Evolutionary conservation across 352 stramenopile species (phyloP), one percentile per base, ranked within the genome.

Genomic region (Globisporangium cederbergense): DNA sequence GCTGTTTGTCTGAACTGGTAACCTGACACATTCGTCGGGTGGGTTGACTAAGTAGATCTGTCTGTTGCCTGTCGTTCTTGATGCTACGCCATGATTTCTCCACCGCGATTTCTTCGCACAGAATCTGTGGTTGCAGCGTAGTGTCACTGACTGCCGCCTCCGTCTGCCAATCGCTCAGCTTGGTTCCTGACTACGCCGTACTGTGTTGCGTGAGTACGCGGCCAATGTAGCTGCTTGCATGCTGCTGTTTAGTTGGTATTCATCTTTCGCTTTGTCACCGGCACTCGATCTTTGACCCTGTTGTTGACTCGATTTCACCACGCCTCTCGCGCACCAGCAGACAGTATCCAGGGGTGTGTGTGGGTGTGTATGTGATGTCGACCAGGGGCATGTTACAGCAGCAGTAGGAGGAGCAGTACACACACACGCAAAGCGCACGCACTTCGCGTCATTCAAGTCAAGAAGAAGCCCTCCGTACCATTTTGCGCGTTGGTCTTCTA

Each of bases 401-500:
- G 42, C 13, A 20, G 11, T 14, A 46, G 42, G 10, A 11, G 47
- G 22, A 25, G 22, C 22, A 25, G 22, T 1, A 25, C 22, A 25
- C 47, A 5, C 4, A 34, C 11, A 4, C 55, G 36, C 22, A 25
- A 9, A 38, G 25, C 36, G 14, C 16, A 20, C 3, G 22, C 50
- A 46, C n/a, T 47, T 20, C 16, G 14, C 30, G 34, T 20, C 32
- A 22, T 49, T 49, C 38, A 49, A 30, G 46, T 46, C 34, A 13
- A 56, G 40, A 66, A 62, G 52, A 43, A 53, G 53, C 71, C 58
- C 53, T 50, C 46, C 72, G 69, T 80, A 92, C 83, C 83, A 92
- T 92, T 90, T 90, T 89, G 72, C 76, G 73, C 70, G 79, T 86
- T 88, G 83, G 83, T 89, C 81, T 92, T 90, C 81, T 92, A 92